Base-by-base conservation (phyloP, 306 rosid species). In the Ochetophila trinervis region DNA sequence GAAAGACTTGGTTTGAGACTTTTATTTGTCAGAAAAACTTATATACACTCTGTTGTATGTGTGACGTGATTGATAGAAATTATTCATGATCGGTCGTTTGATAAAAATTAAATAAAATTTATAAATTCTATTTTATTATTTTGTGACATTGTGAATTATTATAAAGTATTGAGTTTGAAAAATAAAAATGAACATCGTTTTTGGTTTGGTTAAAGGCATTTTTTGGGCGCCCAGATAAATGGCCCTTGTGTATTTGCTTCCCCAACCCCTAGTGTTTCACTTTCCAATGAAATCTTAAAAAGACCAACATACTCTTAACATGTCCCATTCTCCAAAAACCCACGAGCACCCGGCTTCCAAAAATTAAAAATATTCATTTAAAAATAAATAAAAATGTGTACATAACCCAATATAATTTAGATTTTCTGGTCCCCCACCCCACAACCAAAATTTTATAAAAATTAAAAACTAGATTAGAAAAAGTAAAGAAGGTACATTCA, bases 251-350 rank as follows among this genome's bases (percentile, higher is more conserved):
- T 58, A 74, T 66, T 63, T 56, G 72, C 57, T 80, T 57, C 74
- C 57, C 32, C 32, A 27, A 27, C 32, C 14, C 45, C 45, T 45
- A 66, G 55, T 68, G 72, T 73, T 65, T 81, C 78, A 75, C 85
- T 78, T 87, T 78, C 86, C 91, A 78, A 87, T 75, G 82, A 92
- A 82, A 89, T 87, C 93, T 92, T 72, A 76, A 68, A 49, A 92
- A 84, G 96, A 92, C 96, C 91, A 92, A 92, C 95, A 89, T 92
- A 59, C 98, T 87, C 88, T 83, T 74, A 80, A 79, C 67, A 81
- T 80, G 91, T 89, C 93, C 80, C 95, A 81, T 82, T 93, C 85
- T 86, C 83, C 98, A 69, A 89, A 87, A 89, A 79, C 89, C 97
- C 98, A 89, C 97, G 98, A 90, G 91, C 97, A 82, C 86, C 81